Conservation (phyloP, 2,329 filamentous ascomycete genomes). For the Thyridium curvatum region DNA sequence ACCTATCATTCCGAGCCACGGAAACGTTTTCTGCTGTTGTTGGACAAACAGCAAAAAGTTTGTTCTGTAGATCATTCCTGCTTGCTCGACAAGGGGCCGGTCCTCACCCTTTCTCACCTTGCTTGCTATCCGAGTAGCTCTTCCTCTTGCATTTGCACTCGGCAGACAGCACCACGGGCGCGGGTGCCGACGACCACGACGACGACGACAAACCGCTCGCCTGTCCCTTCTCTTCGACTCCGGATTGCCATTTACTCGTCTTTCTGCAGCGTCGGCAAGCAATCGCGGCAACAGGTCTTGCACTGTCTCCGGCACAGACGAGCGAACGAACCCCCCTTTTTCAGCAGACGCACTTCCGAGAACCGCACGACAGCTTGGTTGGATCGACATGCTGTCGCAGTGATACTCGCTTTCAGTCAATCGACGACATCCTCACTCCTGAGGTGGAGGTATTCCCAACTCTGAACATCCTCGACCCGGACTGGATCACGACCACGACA, state of each 20-base stretch:
- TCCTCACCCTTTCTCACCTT: conserved; percentile 19
- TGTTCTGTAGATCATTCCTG: conserved; percentile 29
- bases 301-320: neutral
- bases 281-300: neutral
- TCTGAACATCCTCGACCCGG: neutral
- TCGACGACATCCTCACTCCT: neutral
- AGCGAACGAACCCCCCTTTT: too few relatives aligned
- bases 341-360: neutral
- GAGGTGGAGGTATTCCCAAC: conserved; percentile 3
- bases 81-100: conserved; percentile 21
- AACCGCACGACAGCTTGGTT: neutral
- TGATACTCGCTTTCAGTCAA: neutral
- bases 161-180: neutral
- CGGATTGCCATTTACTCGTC: too few relatives aligned
- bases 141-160: conserved; percentile 1
- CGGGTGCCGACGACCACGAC: neutral
- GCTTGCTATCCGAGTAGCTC: too few relatives aligned
- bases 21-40: conserved; percentile 17
- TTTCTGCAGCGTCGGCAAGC: too few relatives aligned
- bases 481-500: conserved; percentile 10
- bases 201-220: neutral
- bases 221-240: neutral
- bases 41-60: conserved; percentile 17
- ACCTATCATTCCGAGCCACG: conserved; percentile 3
- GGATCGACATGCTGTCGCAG: conserved; percentile 4